These are phyloP conservation scores for Manihot esculenta DNA, from an alignment of 441 rosid genomes.

Conservation along the genomic window DNA sequence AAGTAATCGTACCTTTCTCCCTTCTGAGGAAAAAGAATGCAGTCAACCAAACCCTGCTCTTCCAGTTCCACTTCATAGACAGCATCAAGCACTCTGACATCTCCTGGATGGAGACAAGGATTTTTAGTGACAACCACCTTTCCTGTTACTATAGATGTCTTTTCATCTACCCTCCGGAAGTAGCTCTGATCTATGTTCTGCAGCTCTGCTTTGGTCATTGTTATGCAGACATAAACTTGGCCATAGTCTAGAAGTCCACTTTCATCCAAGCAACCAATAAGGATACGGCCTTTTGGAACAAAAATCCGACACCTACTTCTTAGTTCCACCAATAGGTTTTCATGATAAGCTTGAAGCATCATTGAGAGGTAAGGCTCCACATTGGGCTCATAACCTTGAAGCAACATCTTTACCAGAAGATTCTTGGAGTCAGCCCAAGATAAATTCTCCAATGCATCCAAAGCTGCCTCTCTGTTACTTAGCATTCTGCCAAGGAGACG, in stretches of 20 bases:
- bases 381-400: conserved; percentile 69
- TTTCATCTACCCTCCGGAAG: conserved; percentile 62
- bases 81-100: conserved; percentile 83
- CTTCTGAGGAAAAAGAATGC: conserved; percentile 81
- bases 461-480: conserved; percentile 56
- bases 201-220: conserved; percentile 67
- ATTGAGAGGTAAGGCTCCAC: conserved; percentile 77
- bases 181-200: conserved; percentile 44
- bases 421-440: conserved; percentile 51
- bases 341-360: conserved; percentile 82
- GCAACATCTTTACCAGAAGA: conserved; percentile 68
- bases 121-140: conserved; percentile 87
- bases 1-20: conserved; percentile 61
- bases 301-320: conserved; percentile 71
- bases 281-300: conserved; percentile 78
- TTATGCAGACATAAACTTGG: conserved; percentile 70
- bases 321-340: conserved; percentile 61
- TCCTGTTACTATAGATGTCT: conserved; percentile 60
- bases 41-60: conserved; percentile 65
- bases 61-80: conserved; percentile 60
- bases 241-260: conserved; percentile 74
- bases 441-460: conserved; percentile 60
- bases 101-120: conserved; percentile 98
- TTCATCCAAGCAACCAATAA: conserved; percentile 92
- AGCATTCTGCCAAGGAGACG: conserved; percentile 63